Evolutionary conservation across 2,329 filamentous ascomycete genomes (phyloP), one percentile per base, ranked within the genome.

Genomic region (Aureobasidium mangrovei): DNA sequence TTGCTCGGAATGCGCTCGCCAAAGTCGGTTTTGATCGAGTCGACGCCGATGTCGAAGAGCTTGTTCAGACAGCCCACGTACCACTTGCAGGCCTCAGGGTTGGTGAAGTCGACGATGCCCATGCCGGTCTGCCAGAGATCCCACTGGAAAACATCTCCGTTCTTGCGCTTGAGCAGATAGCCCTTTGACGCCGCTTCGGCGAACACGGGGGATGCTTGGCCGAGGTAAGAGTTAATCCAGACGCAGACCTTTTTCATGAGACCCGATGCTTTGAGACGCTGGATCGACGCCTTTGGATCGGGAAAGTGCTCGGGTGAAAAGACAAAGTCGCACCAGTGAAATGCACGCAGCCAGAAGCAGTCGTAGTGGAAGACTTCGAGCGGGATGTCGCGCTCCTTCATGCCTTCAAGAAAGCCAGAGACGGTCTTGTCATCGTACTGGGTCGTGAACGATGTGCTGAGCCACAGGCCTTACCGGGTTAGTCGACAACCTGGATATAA

Each of bases 101-200:
- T 88, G 5, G 85, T 88, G 63, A 88, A 84, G 63, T 88, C 85
- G 10, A 88, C 74, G 1, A 88, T 71, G 3, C 79, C 84, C 85
- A 88, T 88, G 35, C 85, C 85, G 1, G 84, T 83, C 65, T 88
- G 85, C 85, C 85, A 88, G 40, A 85, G 69, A 62, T 88, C 85
- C 82, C 84, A 87, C 67, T 88, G 85, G 80, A 82, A 88, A 26
- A 88, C 70, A 58, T 85, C 81, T 9, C 83, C 84, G 62, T 64
- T 87, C 59, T 77, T 80, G 29, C 83, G 79, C 71, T 83, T 85
- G 56, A 88, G 74, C 18, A 88, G 75, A 62, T 86, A 88, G 0
- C 84, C 83, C 53, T 81, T 83, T 54, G 80, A 77, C 39, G 78
- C 78, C 39, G 83, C 84, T 58, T 82, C 75, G 55, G 74, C 70